Base-by-base conservation (phyloP, 345 rosid genomes). In the Lumnitzera littorea region DNA sequence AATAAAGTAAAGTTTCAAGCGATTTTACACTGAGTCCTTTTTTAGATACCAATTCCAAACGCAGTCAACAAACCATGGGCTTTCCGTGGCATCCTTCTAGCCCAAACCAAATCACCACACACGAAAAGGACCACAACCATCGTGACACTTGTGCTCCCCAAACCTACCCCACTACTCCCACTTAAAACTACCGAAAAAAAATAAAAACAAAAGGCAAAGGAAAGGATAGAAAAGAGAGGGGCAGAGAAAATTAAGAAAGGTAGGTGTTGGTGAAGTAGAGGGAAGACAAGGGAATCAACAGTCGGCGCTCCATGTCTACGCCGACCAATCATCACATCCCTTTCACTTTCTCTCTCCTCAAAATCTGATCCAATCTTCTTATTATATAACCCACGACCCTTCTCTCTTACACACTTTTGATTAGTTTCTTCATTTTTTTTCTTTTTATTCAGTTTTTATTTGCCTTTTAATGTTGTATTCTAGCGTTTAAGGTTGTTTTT, bases 261-360 rank as follows among this genome's bases (percentile, higher is more conserved):
- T 31, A 55, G 13, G 47, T 16, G 15, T 23, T 48, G 55, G 11
- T 5, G 61, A 62, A 52, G 20, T 13, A 56, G 67, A 20, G 57
- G 14, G 67, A 79, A 60, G 73, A 75, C 73, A 74, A 76, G 69
- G 61, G 70, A 75, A 79, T 75, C 69, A 25, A 72, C 64, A 73
- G 84, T 82, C 79, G 84, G 84, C 84, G 87, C 80, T 65, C 52
- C 1, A 47, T 72, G 74, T 74, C 81, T 53, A 31, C 74, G 77
- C 84, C 84, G 80, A 79, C 87, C 87, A 75, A 55, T 64, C 68
- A 64, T 72, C 50, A 23, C 72, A 61, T 62, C 71, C 27, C 63
- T 63, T 62, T 72, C 65, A n/a, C 47, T 24, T 55, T 62, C 63
- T 56, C 10, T 58, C 56, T 53, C 25, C 57, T 65, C 58, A 13